phyloP scores from a whole-genome alignment of 1,284 basidiomycete species.

The Papiliotrema fonsecae region DNA sequence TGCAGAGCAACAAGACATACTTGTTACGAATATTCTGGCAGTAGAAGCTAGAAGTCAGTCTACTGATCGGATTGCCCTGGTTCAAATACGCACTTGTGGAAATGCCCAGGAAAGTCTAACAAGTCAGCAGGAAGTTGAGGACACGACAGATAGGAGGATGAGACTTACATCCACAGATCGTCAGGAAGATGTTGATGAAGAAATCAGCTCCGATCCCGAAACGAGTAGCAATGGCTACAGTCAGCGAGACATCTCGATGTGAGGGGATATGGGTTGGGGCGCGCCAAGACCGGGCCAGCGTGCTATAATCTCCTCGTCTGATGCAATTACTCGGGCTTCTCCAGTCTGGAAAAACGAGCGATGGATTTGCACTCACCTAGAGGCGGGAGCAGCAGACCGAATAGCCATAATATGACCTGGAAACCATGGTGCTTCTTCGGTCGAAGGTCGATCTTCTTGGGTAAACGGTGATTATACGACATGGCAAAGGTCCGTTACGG shows the following conservation, averaged over 20 bases:
- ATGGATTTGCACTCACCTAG: constrained; percentile 70
- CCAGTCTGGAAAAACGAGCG: too few relatives aligned
- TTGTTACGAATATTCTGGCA: constrained; percentile 95
- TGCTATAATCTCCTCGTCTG: too few relatives aligned
- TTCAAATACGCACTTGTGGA: constrained; percentile 42
- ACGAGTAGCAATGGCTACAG: constrained; percentile 79
- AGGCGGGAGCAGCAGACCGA: constrained; percentile 79
- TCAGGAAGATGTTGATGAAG: constrained; percentile 84
- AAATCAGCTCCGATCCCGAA: constrained; percentile 93
- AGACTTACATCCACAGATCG: constrained; percentile 75
- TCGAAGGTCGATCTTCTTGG: constrained; percentile 59
- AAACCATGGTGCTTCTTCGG: constrained; percentile 77
- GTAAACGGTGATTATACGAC: constrained; percentile 35
- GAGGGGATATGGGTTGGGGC: too few relatives aligned
- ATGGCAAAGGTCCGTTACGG: constrained; percentile 6
- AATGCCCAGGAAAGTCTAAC: constrained; percentile 48
- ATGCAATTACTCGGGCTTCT: too few relatives aligned
- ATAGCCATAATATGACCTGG: constrained; percentile 71
- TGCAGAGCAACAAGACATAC: constrained; percentile 1
- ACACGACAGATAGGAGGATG: neutral
- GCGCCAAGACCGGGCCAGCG: too few relatives aligned
- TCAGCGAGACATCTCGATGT: neutral
- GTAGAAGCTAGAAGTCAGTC: constrained; percentile 64
- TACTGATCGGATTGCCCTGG: neutral
- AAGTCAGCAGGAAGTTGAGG: neutral